phyloP scores from a whole-genome alignment of 148 eudicot genomes.

The Rheum nobile region DNA sequence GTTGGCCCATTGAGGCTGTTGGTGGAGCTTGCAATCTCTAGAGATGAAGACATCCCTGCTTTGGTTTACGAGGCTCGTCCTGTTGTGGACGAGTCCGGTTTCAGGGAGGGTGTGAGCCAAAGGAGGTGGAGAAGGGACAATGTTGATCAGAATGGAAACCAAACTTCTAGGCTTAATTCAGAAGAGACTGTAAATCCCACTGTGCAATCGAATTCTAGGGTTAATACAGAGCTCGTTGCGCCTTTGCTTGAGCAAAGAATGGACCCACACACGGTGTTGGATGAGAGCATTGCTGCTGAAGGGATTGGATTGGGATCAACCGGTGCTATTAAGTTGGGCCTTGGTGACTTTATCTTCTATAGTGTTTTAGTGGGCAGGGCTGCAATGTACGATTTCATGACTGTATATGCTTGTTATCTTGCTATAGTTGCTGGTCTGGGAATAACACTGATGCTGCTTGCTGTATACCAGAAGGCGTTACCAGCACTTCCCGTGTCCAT shows the following conservation, averaged over 20 bases:
- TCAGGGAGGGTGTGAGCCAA: conserved; percentile 12
- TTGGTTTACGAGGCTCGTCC: conserved; percentile 97
- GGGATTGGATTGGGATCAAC: conserved; percentile 88
- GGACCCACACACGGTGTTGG: conserved; percentile 16
- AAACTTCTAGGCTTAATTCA: conserved; percentile 4
- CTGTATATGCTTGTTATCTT: conserved; percentile 84
- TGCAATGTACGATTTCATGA: conserved; percentile 93
- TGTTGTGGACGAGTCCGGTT: conserved; percentile 25
- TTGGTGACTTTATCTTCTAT: conserved; percentile 91
- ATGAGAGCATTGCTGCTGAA: conserved; percentile 54
- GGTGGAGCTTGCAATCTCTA: conserved; percentile 84
- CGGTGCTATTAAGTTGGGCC: conserved; percentile 80
- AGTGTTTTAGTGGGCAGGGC: conserved; percentile 96
- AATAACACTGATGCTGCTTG: conserved; percentile 63
- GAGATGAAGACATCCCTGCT: conserved; percentile 97
- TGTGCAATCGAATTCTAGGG: conserved; percentile 3
- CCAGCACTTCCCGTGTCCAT: conserved; percentile 92
- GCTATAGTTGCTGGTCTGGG: conserved; percentile 95
- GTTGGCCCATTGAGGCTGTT: conserved; percentile 75
- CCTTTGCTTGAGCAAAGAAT: conserved; percentile 60
- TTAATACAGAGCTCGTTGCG: conserved; percentile 30
- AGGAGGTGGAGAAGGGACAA: conserved; percentile 64
- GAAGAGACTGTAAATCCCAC: not conserved
- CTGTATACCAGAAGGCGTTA: conserved; percentile 84
- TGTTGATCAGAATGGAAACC: conserved; percentile 15